Evolutionary conservation across 1,284 basidiomycete species (phyloP), one percentile per base, ranked within the genome.

Genomic region (Peniophora sp.): DNA sequence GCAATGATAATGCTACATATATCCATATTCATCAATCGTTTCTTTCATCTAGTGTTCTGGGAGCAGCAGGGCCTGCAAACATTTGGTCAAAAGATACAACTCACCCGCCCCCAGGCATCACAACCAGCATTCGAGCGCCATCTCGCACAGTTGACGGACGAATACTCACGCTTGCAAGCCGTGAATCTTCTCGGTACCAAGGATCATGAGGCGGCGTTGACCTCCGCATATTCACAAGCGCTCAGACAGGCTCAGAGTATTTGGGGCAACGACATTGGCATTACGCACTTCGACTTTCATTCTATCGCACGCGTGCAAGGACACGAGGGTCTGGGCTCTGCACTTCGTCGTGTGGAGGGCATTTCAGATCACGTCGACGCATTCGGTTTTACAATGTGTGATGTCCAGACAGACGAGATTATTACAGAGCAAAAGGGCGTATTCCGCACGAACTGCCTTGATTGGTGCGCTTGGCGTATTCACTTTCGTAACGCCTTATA

Each of bases 221-320:
- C 93, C 0, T 69, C 74, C 22, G 86, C 92, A 8, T 99, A 98
- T 64, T 79, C 76, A 27, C 79, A 83, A 35, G 90, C 94, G 61
- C 71, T 96, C 32, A 72, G 76, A 54, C 74, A 77, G 47, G 79
- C 86, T 23, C 75, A 72, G 44, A 67, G 69, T 57, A 74, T 78
- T 23, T 72, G 82, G 58, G 76, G 78, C 14, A 75, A 86, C 57
- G 71, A 76, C 47, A 68, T 87, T 50, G 68, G 78, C 35, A 83
- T 97, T 52, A 95, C 92, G 0, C 83, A 93, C 58, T 98, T 93
- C 60, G 97, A 99, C 68, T 98, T 99, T 62, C 97, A 99, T 62
- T 80, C 83, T 36, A 80, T 82, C 6, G 89, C 94, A 22, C 76
- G 81, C 60, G 70, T 82, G n/a, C 83, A 83, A 34, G 96, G 97